These are phyloP conservation scores for Jimgerdemannia flammicorona DNA, from an alignment of 192 early-diverging fungal genomes.

Conservation along the genomic window DNA sequence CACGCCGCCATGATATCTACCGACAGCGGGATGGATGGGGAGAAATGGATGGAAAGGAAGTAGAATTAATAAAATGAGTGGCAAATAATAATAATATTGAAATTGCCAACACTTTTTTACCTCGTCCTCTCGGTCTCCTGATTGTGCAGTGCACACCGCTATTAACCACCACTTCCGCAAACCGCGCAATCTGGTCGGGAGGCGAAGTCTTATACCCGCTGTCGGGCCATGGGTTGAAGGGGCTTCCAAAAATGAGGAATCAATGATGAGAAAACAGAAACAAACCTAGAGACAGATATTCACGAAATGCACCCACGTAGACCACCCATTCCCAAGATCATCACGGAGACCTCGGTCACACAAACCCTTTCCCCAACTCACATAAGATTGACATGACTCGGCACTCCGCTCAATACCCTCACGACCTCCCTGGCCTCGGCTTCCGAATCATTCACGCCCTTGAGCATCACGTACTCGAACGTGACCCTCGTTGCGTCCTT, in stretches of 20 bases:
- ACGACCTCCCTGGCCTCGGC: constrained; percentile 66
- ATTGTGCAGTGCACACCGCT: constrained; percentile 55
- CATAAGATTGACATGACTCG: constrained; percentile 76
- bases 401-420: constrained; percentile 55
- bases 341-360: too few relatives aligned
- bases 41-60: constrained; percentile 3
- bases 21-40: too few relatives aligned
- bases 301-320: background rate
- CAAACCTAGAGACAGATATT: background rate
- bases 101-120: constrained; percentile 6
- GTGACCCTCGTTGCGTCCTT: constrained; percentile 68
- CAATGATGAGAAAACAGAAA: background rate
- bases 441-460: constrained; percentile 76
- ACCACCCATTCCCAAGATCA: too few relatives aligned
- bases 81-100: background rate
- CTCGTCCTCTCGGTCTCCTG: constrained; percentile 55
- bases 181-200: constrained; percentile 48
- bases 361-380: constrained; percentile 9
- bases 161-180: constrained; percentile 44
- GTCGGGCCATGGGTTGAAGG: constrained; percentile 88
- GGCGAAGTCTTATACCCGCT: constrained; percentile 60
- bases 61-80: background rate
- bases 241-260: constrained; percentile 31
- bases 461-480: constrained; percentile 91
- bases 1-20: constrained; percentile 81